Conservation (phyloP, 129 eudicot species). For the Helianthus annuus region DNA sequence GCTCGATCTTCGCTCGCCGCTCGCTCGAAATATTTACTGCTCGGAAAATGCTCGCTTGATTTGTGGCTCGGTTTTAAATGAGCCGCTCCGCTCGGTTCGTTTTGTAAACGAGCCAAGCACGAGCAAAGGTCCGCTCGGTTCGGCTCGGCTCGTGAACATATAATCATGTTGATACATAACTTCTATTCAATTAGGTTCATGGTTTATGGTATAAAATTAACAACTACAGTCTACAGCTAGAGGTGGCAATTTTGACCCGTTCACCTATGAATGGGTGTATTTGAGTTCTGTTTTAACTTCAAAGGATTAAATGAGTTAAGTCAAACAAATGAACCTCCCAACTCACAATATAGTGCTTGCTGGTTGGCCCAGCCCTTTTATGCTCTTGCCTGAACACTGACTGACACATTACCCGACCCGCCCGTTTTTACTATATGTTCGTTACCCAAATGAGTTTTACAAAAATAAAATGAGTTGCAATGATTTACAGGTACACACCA, state of each 20-base stretch:
- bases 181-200: neutral
- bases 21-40: too few species aligned
- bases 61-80: too few species aligned
- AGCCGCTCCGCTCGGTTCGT: too few species aligned
- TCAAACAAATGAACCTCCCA: neutral
- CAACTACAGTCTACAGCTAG: neutral
- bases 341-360: neutral
- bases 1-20: too few species aligned
- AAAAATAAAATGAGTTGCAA: neutral
- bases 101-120: too few species aligned
- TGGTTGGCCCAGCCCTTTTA: too few species aligned
- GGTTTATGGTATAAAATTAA: neutral
- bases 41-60: too few species aligned
- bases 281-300: neutral
- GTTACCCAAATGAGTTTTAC: neutral
- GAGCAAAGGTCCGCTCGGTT: too few species aligned
- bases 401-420: neutral
- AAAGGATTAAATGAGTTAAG: neutral
- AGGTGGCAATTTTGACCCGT: neutral
- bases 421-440: neutral
- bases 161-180: neutral
- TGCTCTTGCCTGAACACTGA: neutral
- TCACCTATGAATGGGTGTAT: neutral
- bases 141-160: too few species aligned
- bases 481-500: constrained; percentile 70